Percentiles rank a stretch among this genome's conserved stretches.
Evolutionary conservation across 78 protist species (phyloP).

Genomic region (Dictyostelium intermedium): DNA sequence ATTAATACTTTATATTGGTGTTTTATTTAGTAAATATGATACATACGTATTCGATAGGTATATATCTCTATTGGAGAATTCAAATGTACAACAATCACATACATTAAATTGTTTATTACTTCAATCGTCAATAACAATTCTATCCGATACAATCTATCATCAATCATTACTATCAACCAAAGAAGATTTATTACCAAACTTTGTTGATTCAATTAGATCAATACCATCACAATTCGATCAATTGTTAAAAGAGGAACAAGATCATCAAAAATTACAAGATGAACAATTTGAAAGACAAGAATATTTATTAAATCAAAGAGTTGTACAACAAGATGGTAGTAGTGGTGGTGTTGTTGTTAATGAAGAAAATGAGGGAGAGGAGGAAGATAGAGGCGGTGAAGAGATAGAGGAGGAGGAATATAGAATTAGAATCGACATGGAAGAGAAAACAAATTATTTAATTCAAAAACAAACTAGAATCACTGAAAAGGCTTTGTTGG

Average conservation of each 20-base stretch:
- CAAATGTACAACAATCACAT: constrained; percentile 16
- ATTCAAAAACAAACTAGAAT: neutral
- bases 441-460: neutral
- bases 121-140: constrained; percentile 42
- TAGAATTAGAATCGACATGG: neutral
- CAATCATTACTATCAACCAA: neutral
- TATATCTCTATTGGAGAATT: neutral
- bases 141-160: constrained; percentile 59
- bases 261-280: neutral
- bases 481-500: constrained; percentile 9
- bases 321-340: neutral
- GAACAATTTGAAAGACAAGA: neutral
- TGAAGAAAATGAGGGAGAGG: neutral
- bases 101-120: constrained; percentile 50
- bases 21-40: constrained; percentile 49
- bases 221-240: neutral
- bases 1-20: constrained; percentile 61
- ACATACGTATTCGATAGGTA: constrained; percentile 42
- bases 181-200: neutral
- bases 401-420: neutral
- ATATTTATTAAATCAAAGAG: neutral
- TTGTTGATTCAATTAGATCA: neutral
- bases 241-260: neutral
- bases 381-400: neutral
- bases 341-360: neutral